Base-by-base conservation (phyloP, 345 rosid species). In the Punica granatum region DNA sequence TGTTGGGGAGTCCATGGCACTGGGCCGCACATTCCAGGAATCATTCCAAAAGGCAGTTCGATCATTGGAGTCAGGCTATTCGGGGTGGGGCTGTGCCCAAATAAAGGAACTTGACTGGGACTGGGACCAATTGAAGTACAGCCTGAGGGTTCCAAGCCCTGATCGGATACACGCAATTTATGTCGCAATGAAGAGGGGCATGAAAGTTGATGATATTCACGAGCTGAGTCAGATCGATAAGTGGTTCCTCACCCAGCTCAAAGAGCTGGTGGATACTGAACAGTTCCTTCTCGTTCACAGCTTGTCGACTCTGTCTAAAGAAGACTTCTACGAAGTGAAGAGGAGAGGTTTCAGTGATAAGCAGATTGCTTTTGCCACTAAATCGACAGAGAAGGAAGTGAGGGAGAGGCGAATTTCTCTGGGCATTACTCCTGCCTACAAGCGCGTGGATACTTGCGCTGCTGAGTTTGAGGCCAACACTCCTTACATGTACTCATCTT, bases 391-490 rank as follows among this genome's bases (percentile, higher is more conserved):
- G 78, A 88, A 84, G 71, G 93, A 89, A 75, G 92, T 94, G 59
- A 87, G 98, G 2, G 77, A 60, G 41, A 86, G 78, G 70, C 79
- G 97, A 18, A 67, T 85, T 23, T 84, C 85, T 31, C 67, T 90
- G 42, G 96, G 98, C 68, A 88, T 92, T 76, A 69, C 78, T 74
- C 99, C 99, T 32, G 79, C 88, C 69, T 94, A 84, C 72, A 94
- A 94, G 80, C 79, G 97, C 72, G 99, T 94, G 19, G 99, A 94
- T 78, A 92, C 99, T 28, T 92, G 99, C 73, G 98, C 99, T 67
- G 98, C 99, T 16, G 99, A 94, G 79, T 92, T 94, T 71, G 98
- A 94, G 83, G 98, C 99, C 8, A 79, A 88, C 69, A 91, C 99
- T 62, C 99, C 97, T 16, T 91, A 88, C 75, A 89, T 94, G 99